A percentile compares a stretch with the other conserved stretches of the same genome.
These are phyloP conservation scores for Pythium rishiriense DNA, from an alignment of 352 stramenopile species.

Conservation along the genomic window DNA sequence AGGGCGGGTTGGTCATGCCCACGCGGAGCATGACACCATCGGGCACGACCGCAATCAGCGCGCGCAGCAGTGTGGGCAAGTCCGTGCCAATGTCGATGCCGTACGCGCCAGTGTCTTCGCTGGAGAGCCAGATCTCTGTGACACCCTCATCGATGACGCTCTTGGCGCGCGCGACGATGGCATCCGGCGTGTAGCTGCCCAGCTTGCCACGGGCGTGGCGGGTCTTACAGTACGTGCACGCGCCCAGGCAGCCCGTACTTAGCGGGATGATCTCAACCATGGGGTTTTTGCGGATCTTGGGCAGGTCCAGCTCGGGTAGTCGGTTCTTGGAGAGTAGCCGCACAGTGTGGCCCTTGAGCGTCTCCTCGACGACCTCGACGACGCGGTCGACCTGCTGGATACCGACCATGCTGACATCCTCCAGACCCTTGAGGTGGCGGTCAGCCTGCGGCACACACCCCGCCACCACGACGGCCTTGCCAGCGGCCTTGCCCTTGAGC, in stretches of 20 bases:
- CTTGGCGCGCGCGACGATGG: slow-evolving; percentile 68
- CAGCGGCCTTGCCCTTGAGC: slow-evolving; percentile 67
- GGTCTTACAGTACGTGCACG: slow-evolving; percentile 95
- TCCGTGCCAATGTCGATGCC: slow-evolving; percentile 88
- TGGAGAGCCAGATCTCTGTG: slow-evolving; percentile 92
- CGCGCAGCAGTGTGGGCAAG: slow-evolving; percentile 64
- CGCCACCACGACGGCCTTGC: slow-evolving; percentile 89
- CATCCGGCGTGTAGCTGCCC: slow-evolving; percentile 83
- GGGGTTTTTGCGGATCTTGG: slow-evolving; percentile 92
- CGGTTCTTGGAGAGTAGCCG: slow-evolving; percentile 79
- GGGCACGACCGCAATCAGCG: slow-evolving; percentile 66
- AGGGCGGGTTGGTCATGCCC: slow-evolving; percentile 94
- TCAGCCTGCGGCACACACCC: slow-evolving; percentile 92
- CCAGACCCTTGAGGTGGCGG: slow-evolving; percentile 77
- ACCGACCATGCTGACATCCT: slow-evolving; percentile 86
- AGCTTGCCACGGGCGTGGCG: slow-evolving; percentile 89
- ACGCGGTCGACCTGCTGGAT: slow-evolving; percentile 92
- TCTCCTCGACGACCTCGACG: slow-evolving; percentile 91
- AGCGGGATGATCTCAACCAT: slow-evolving; percentile 93
- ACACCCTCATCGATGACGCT: slow-evolving; percentile 79
- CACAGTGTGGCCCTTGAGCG: slow-evolving; percentile 89
- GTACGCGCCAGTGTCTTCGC: slow-evolving; percentile 92
- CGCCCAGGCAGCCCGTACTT: slow-evolving; percentile 89
- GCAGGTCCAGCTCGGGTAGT: slow-evolving; percentile 85
- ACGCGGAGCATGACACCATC: slow-evolving; percentile 88